Evolutionary conservation across 164 flowering plant genomes (phyloP).

Genomic region (Kingdonia uniflora): DNA sequence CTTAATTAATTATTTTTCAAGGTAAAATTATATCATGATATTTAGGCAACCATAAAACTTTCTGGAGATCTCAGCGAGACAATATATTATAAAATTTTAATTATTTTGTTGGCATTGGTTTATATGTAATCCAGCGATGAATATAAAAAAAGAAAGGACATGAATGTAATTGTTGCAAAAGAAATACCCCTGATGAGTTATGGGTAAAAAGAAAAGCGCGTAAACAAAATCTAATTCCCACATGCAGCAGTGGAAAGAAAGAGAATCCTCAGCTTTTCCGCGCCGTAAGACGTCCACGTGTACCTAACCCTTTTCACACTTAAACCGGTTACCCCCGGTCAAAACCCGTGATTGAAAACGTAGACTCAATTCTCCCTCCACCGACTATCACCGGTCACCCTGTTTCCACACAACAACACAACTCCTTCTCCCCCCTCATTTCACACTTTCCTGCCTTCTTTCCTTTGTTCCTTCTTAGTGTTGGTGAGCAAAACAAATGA

Average conservation of each 20-base stretch:
- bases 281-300: constrained; percentile 23
- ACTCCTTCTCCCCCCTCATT: constrained; percentile 4
- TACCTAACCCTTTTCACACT: constrained; percentile 20
- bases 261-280: not conserved
- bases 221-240: not conserved
- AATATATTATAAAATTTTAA: too few relatives aligned
- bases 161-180: too few relatives aligned
- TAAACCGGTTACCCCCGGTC: constrained; percentile 29
- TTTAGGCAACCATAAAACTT: too few relatives aligned
- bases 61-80: too few relatives aligned
- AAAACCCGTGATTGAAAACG: constrained; percentile 20
- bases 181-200: constrained; percentile 5
- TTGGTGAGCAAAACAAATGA: too few relatives aligned
- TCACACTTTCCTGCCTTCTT: constrained; percentile 18
- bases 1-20: too few relatives aligned
- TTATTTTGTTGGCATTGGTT: too few relatives aligned
- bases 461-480: too few relatives aligned
- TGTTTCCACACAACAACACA: too few relatives aligned
- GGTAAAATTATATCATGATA: too few relatives aligned
- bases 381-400: constrained; percentile 36
- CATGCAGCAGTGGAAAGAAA: constrained; percentile 11
- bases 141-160: too few relatives aligned
- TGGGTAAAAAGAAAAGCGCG: not conserved
- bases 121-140: too few relatives aligned
- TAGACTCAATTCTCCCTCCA: constrained; percentile 20